Evolutionary conservation across 2,329 filamentous ascomycete genomes (phyloP).

Genomic region (Hypomyces perniciosus): DNA sequence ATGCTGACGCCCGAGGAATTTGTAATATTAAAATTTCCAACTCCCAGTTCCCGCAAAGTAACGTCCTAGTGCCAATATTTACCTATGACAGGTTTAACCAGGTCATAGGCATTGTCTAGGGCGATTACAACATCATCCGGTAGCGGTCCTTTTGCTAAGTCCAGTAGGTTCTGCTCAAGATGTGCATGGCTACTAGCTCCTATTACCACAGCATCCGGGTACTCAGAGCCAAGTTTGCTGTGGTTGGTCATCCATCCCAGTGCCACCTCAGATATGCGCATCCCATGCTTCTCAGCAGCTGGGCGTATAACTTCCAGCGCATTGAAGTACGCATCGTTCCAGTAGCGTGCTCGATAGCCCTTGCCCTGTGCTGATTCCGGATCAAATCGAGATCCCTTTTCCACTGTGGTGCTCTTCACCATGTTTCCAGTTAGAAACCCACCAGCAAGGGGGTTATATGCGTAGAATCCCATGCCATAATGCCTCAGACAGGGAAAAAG

Average conservation of each 20-base stretch:
- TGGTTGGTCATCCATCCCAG: slow-evolving; percentile 10
- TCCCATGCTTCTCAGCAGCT: slow-evolving; percentile 4
- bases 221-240: slow-evolving; percentile 3
- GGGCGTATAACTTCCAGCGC: slow-evolving; percentile 9
- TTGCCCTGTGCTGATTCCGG: slow-evolving; percentile 2
- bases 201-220: slow-evolving; percentile 9
- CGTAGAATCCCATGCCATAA: slow-evolving; percentile 62
- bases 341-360: slow-evolving; percentile 10
- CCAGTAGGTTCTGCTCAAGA: slow-evolving; percentile 8
- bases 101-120: too few species aligned
- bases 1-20: too few species aligned
- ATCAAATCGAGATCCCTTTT: slow-evolving; percentile 12
- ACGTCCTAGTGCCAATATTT: too few species aligned
- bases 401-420: slow-evolving; percentile 6
- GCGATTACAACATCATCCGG: too few species aligned
- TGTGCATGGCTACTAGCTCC: slow-evolving; percentile 9
- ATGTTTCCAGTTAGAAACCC: slow-evolving; percentile 62
- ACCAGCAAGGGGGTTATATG: slow-evolving; percentile 68
- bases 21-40: too few species aligned
- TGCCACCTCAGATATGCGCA: slow-evolving; percentile 9
- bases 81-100: too few species aligned
- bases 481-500: slow-evolving; percentile 58
- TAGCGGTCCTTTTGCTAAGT: slow-evolving; percentile 9
- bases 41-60: too few species aligned
- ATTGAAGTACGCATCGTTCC: slow-evolving; percentile 12